A percentile compares a stretch with the other conserved stretches of the same genome.
These are phyloP conservation scores for Nephelium lappaceum DNA, from an alignment of 345 rosid genomes.

Conservation along the genomic window DNA sequence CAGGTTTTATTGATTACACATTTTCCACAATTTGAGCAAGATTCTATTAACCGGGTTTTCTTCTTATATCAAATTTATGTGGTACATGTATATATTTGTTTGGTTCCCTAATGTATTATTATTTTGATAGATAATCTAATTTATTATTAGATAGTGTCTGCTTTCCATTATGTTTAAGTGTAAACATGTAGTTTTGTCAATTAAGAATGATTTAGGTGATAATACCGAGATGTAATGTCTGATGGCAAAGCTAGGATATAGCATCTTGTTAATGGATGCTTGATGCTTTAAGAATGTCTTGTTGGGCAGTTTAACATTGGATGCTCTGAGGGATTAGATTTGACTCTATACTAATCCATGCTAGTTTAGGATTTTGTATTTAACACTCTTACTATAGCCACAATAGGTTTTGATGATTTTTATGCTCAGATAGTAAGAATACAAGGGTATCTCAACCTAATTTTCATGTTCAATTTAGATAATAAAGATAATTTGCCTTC, in stretches of 20 bases:
- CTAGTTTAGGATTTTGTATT: background rate
- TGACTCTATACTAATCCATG: background rate
- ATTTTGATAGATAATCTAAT: background rate
- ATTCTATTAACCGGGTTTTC: constrained; percentile 78
- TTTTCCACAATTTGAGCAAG: constrained; percentile 93
- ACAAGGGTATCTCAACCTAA: background rate
- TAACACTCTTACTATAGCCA: background rate
- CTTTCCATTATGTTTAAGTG: background rate
- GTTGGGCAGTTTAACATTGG: background rate
- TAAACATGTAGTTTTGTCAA: background rate
- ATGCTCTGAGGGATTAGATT: background rate
- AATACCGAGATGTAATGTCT: background rate
- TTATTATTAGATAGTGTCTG: background rate
- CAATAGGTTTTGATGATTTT: background rate
- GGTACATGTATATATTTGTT: background rate
- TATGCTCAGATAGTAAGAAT: background rate
- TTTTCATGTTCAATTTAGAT: background rate
- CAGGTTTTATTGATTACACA: constrained; percentile 87
- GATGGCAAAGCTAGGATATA: background rate
- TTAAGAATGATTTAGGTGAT: constrained; percentile 2
- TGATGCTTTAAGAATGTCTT: background rate
- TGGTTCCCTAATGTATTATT: background rate
- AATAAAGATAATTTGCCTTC: too few species aligned
- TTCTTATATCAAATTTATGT: constrained; percentile 11
- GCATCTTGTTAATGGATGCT: constrained; percentile 7